Base-by-base conservation (phyloP, 2,329 filamentous ascomycete species). In the Diaporthe destruens region DNA sequence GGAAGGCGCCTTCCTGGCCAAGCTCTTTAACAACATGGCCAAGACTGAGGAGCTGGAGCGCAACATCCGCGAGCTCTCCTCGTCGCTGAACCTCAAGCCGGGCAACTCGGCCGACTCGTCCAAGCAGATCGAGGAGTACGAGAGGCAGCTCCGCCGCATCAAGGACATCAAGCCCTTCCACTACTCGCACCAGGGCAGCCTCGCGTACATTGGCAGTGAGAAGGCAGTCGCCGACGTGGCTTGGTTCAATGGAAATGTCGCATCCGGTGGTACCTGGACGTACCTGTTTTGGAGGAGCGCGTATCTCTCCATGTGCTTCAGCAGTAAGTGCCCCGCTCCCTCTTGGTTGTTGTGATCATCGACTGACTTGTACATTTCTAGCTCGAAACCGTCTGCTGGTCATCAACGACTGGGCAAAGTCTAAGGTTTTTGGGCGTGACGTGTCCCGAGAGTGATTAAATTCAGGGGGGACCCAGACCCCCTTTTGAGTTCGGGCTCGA, bases 221-320 rank as follows among this genome's bases (percentile, higher is more conserved):
- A 96, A 83, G 89, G 96, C 96, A 65, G 96, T 99, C 73, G 96
- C 96, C 75, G 96, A 99, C 85, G 94, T 99, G 80, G 94, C 91
- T 81, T 99, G 96, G 96, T 91, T 97, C 86, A 97, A 96, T 80
- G 96, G 96, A 77, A 99, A 98, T 87, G 89, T 99, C 78, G 96
- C 96, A 75, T 94, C 92, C 57, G 96, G 96, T 81, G 96, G 96
- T 81, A 94, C 93, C 79, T 87, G 98, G 84, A 99, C 96, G 71
- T 99, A 97, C 86, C 90, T 98, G 77, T 99, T 99, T 91, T 99
- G 96, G 96, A 90, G 95, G 82, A 97, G 94, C 81, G 96, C 96
- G 71, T 99, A 99, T 84, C 87, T 99, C 83, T 98, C 94, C 88
- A 99, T 99, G 96, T 98, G 96, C 90, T 99, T 99, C 84, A 98